Evolutionary conservation across 495 filamentous ascomycete genomes (phyloP).

Genomic region (Penicillium lividum): DNA sequence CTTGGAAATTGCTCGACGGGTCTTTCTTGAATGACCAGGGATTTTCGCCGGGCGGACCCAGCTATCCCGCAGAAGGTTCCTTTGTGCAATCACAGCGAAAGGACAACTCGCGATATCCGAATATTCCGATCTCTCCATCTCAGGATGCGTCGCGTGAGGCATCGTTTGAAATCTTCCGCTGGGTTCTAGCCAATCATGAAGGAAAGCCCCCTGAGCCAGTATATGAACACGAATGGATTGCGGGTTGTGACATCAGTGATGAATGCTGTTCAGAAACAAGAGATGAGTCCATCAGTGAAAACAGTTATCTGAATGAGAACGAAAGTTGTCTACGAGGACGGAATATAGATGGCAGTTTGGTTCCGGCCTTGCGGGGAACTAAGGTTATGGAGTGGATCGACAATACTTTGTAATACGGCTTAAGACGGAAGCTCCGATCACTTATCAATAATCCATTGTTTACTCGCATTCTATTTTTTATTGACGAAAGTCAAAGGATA

Average conservation of each 20-base stretch:
- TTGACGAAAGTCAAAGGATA: too few species aligned
- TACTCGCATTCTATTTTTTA: too few species aligned
- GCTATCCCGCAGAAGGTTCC: neutral
- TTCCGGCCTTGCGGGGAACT: too few species aligned
- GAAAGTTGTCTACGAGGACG: too few species aligned
- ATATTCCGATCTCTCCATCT: neutral
- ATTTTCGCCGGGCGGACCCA: conserved; percentile 1
- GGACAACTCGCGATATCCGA: neutral
- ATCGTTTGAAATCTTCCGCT: conserved; percentile 9
- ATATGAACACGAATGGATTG: conserved; percentile 12
- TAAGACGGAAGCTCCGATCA: too few species aligned
- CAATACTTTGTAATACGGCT: too few species aligned
- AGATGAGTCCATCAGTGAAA: too few species aligned
- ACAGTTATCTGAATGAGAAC: too few species aligned
- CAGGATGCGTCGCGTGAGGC: conserved; percentile 10
- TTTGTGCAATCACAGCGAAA: neutral
- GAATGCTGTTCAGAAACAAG: too few species aligned
- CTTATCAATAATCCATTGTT: too few species aligned
- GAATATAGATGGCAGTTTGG: too few species aligned
- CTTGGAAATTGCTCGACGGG: conserved; percentile 12
- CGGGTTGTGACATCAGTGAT: conserved; percentile 10
- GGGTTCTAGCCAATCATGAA: conserved; percentile 6
- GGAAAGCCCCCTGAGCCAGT: conserved; percentile 11
- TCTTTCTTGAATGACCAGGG: conserved; percentile 9
- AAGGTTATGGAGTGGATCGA: too few species aligned